phyloP scores from a whole-genome alignment of 805 yeast species.

The Starmerella potacharoeniae region DNA sequence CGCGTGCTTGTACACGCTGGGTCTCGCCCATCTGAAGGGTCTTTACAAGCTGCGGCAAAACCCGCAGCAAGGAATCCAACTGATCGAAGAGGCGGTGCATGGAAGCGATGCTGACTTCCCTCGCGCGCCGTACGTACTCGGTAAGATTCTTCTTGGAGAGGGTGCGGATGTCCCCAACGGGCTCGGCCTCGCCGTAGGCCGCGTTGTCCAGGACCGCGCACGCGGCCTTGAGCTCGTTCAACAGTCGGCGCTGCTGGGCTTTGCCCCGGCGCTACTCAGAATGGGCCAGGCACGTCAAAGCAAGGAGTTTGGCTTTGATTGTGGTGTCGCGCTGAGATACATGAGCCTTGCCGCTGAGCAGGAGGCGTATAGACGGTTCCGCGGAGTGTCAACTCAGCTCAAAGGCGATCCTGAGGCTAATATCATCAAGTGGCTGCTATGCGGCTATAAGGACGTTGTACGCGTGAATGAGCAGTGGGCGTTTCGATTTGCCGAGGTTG shows the following conservation, averaged over 20 bases:
- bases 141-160: constrained; percentile 30
- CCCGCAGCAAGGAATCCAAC: constrained; percentile 19
- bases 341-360: constrained; percentile 30
- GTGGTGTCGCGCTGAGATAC: constrained; percentile 27
- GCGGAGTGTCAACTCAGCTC: constrained; percentile 13
- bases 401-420: constrained; percentile 32
- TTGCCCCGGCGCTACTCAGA: constrained; percentile 30
- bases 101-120: constrained; percentile 32
- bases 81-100: constrained; percentile 25
- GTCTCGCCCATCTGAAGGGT: constrained; percentile 26
- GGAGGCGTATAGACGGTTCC: constrained; percentile 24
- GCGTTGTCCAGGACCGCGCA: not conserved
- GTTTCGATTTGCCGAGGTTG: constrained; percentile 51
- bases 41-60: constrained; percentile 23
- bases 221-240: constrained; percentile 27
- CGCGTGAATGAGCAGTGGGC: constrained; percentile 52
- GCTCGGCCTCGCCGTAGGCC: constrained; percentile 3
- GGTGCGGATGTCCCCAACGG: constrained; percentile 25
- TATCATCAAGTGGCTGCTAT: constrained; percentile 49
- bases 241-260: constrained; percentile 30
- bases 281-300: constrained; percentile 31
- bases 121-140: constrained; percentile 31
- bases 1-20: constrained; percentile 32
- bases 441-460: constrained; percentile 50
- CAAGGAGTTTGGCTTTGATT: constrained; percentile 26